Percentiles rank a stretch among this genome's conserved stretches.
Evolutionary conservation across 2,329 filamentous ascomycete genomes (phyloP).

Genomic region (Aspergillus novofumigatus): DNA sequence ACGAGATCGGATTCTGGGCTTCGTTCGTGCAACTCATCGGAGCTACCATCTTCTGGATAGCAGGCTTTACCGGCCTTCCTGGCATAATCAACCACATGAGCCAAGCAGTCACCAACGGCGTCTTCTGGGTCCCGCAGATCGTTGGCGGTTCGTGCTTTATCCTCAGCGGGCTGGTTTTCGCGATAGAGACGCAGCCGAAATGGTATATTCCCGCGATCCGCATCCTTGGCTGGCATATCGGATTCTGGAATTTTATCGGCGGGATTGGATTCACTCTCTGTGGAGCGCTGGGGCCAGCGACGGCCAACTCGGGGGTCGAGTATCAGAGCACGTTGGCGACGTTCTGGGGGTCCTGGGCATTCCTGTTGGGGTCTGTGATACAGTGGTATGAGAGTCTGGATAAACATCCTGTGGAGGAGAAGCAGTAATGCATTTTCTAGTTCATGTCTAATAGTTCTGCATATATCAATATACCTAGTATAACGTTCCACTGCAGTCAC

Average conservation of each 20-base stretch:
- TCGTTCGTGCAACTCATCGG: constrained; percentile 54
- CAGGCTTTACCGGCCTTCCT: constrained; percentile 58
- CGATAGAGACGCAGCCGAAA: constrained; percentile 61
- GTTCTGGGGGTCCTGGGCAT: constrained; percentile 41
- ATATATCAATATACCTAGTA: too few relatives aligned
- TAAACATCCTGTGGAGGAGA: constrained; percentile 43
- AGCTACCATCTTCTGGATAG: constrained; percentile 62
- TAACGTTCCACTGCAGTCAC: too few relatives aligned
- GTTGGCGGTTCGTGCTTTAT: constrained; percentile 61
- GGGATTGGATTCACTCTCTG: constrained; percentile 61
- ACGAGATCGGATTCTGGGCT: constrained; percentile 61
- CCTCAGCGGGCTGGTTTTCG: constrained; percentile 56
- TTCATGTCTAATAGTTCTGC: too few relatives aligned
- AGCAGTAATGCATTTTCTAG: neutral
- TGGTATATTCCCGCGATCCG: constrained; percentile 58
- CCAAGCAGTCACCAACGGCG: constrained; percentile 46
- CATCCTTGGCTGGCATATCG: constrained; percentile 64
- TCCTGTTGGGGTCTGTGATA: constrained; percentile 44
- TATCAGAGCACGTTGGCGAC: constrained; percentile 49
- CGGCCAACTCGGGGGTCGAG: constrained; percentile 37
- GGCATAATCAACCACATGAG: constrained; percentile 52
- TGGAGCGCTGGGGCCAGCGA: constrained; percentile 53
- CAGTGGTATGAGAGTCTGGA: constrained; percentile 49
- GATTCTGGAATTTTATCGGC: constrained; percentile 62
- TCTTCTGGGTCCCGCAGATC: constrained; percentile 61